Base-by-base conservation (phyloP, 495 filamentous ascomycete genomes). In the Talaromyces liani region DNA sequence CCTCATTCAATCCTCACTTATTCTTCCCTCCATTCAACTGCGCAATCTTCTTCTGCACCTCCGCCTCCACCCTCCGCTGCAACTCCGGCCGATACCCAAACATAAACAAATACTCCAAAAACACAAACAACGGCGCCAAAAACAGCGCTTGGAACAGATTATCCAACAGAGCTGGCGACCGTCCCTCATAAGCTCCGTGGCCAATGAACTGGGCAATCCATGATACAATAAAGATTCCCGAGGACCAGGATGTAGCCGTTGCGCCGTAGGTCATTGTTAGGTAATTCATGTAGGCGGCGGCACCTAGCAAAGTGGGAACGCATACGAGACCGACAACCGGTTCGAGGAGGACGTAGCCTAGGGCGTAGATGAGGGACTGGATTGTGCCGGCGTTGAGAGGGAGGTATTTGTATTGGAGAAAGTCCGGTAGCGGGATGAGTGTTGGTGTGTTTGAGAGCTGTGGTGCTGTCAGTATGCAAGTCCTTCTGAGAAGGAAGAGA, bases 61-160 rank as follows among this genome's bases (percentile, higher is more conserved):
- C 88, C 66, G 88, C 86, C 58, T 92, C 84, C 36, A 97, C 82
- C 45, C 94, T 82, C 57, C 83, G 80, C 76, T 91, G 90, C 70
- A 98, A 76, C 71, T 93, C 93, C 0, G 89, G 89, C 25, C 94
- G 84, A 75, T 98, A 98, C 6, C 94, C 94, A 61, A 93, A 86
- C 69, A 81, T 87, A 78, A 98, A 98, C 24, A 98, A 78, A 18
- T 96, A 77, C 79, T 98, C 93, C 71, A 98, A 88, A 90, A 93
- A 98, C 33, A 98, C 92, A 69, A 98, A 98, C 66, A 98, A 86
- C n/a, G 94, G 94, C 0, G 94, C 94, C n/a, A 98, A 82, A 64
- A 98, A 88, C 61, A 97, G 70, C 25, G 94, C 92, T 73, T 97
- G 93, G 25, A 93, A 81, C 36, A 97, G 74, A 69, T 97, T 98